Conservation (phyloP, 305 asterid genomes). For the Fraxinus nigra region DNA sequence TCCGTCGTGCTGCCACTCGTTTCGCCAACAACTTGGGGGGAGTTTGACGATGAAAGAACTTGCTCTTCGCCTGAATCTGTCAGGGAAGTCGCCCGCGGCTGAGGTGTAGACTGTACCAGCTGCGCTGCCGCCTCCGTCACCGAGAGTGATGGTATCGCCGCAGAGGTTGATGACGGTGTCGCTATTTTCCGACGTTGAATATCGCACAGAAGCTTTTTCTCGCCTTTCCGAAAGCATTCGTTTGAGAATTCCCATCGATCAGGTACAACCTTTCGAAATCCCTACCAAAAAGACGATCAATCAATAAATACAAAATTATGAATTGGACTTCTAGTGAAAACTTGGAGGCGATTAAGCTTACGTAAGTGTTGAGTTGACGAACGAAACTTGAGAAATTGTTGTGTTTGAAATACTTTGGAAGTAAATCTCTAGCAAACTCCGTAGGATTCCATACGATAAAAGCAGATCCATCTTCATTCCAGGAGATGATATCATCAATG, state of each 20-base stretch:
- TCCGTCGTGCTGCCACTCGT: slow-evolving; percentile 47
- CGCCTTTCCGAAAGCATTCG: slow-evolving; percentile 67
- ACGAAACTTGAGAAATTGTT: slow-evolving; percentile 38
- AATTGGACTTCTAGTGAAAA: background rate
- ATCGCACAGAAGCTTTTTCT: slow-evolving; percentile 60
- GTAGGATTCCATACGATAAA: slow-evolving; percentile 34
- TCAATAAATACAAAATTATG: background rate
- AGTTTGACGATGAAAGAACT: slow-evolving; percentile 66
- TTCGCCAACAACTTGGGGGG: slow-evolving; percentile 35
- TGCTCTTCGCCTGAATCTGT: slow-evolving; percentile 81
- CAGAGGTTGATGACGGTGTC: background rate
- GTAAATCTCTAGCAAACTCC: slow-evolving; percentile 32
- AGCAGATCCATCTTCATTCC: slow-evolving; percentile 31
- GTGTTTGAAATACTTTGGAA: slow-evolving; percentile 35
- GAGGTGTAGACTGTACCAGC: slow-evolving; percentile 10
- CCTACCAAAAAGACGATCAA: slow-evolving; percentile 35
- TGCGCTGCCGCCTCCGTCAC: background rate
- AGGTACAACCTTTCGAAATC: slow-evolving; percentile 84
- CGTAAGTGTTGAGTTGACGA: slow-evolving; percentile 37
- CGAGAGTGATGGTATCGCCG: slow-evolving; percentile 6
- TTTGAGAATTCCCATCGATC: slow-evolving; percentile 96
- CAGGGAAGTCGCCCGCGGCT: slow-evolving; percentile 34
- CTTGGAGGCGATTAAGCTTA: slow-evolving; percentile 1
- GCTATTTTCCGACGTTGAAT: slow-evolving; percentile 75
- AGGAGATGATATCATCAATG: slow-evolving; percentile 29